Percentiles rank a stretch among this genome's conserved stretches.
phyloP scores from a whole-genome alignment of 1,284 basidiomycete species.

The Sutorius eximius region DNA sequence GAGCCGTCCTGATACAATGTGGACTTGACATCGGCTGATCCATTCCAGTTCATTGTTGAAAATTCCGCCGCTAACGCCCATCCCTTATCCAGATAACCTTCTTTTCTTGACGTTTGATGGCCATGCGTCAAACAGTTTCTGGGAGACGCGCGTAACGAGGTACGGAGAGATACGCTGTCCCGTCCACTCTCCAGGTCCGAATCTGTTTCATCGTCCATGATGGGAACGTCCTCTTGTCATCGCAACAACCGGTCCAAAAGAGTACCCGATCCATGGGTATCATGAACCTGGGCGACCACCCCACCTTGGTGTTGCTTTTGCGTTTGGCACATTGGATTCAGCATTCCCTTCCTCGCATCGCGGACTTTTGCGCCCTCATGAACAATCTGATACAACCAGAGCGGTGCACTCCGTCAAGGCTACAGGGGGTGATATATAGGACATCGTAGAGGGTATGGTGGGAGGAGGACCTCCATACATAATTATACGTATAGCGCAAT shows the following conservation, averaged over 20 bases:
- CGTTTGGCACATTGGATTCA: neutral
- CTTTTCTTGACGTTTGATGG: slow-evolving; percentile 31
- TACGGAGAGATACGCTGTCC: slow-evolving; percentile 17
- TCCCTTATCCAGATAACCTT: slow-evolving; percentile 9
- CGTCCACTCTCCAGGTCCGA: slow-evolving; percentile 2
- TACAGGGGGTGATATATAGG: slow-evolving; percentile 25
- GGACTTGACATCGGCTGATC: slow-evolving; percentile 29
- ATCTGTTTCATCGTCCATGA: slow-evolving; percentile 31
- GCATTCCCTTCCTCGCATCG: neutral
- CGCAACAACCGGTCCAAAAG: slow-evolving; percentile 15
- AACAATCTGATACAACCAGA: neutral
- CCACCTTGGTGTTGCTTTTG: slow-evolving; percentile 3
- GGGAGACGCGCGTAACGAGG: slow-evolving; percentile 22
- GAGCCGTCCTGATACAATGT: slow-evolving; percentile 10
- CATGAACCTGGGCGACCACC: too few species aligned
- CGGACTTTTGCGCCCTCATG: neutral
- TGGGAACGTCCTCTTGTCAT: slow-evolving; percentile 14
- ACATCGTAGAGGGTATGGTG: slow-evolving; percentile 16
- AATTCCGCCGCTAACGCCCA: slow-evolving; percentile 10
- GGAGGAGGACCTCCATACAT: slow-evolving; percentile 13
- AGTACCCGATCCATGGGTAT: neutral
- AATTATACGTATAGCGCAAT: slow-evolving; percentile 17
- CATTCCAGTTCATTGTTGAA: slow-evolving; percentile 28
- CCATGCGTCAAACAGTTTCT: slow-evolving; percentile 26
- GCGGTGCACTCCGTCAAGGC: slow-evolving; percentile 12